Evolutionary conservation across 148 eudicot genomes (phyloP), one percentile per base, ranked within the genome.

Genomic region (Hydrangea macrophylla): DNA sequence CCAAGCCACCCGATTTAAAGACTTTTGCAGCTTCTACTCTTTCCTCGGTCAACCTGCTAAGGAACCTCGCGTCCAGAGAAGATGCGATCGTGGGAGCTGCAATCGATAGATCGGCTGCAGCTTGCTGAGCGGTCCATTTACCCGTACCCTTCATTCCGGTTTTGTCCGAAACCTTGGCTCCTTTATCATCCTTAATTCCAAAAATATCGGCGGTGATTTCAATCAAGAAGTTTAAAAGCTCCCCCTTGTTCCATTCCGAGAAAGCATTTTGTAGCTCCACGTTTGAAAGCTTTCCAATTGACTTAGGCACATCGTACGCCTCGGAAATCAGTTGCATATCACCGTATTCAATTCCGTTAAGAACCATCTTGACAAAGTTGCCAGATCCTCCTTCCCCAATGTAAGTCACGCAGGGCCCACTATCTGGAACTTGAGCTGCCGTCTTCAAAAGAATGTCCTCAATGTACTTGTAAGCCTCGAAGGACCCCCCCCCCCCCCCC

Each of bases 31-130:
- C 76, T 60, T 73, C 60, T 28, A 45, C 62, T 42, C 71, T 67
- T 27, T 73, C 76, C 37, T 73, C 76, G 60, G 66, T 73, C 53
- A 73, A 60, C 33, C 76, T 71, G 51, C 76, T 73, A n/a, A 73
- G 37, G 71, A 73, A 73, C 60, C 71, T 60, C 53, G 76, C 58
- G 60, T 73, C 76, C 51, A 73, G 27, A 48, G 76, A 73, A 37
- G 76, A 64, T 37, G 62, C 76, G 45, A 73, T 73, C 1, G 71
- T 66, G 53, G 76, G 76, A 40, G 76, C 76, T 10, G 76, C 76
- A 39, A 73, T 22, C 9, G 76, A 73, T 33, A 73, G 30, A 22
- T 73, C 76, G 18, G 76, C n/a, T n/a, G n/a, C 76, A 48, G 76
- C 76, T 67, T 73, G 76, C 51, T 73, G 71, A 42, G 67, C 71